These are phyloP conservation scores for Fusarium floridanum DNA, from an alignment of 2,329 filamentous ascomycete species.

Conservation along the genomic window DNA sequence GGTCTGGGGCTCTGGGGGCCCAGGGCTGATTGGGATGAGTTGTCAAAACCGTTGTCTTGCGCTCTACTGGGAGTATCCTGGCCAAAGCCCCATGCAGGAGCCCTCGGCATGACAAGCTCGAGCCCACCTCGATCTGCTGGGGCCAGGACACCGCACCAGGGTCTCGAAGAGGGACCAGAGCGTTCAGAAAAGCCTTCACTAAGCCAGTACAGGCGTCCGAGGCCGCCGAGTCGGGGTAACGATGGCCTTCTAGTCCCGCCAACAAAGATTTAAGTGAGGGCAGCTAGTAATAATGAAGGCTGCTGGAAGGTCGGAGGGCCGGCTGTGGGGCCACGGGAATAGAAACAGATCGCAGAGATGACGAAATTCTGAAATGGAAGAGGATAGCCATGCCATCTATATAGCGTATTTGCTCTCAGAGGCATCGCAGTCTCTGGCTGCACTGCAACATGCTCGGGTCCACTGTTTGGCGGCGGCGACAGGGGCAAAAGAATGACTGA, in stretches of 20 bases:
- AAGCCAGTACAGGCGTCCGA: conserved; percentile 41
- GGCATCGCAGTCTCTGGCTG: conserved; percentile 34
- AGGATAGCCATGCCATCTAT: conserved; percentile 44
- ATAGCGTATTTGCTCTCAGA: conserved; percentile 35
- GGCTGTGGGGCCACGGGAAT: conserved; percentile 37
- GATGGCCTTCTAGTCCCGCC: conserved; percentile 42
- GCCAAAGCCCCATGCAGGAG: conserved; percentile 52
- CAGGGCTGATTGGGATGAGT: conserved; percentile 52
- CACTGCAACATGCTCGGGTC: conserved; percentile 39
- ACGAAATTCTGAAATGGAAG: conserved; percentile 40
- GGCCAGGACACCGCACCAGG: conserved; percentile 56
- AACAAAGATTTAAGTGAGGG: conserved; percentile 39
- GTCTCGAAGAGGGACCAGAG: conserved; percentile 50
- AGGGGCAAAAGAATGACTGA: conserved; percentile 41
- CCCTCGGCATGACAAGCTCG: conserved; percentile 56
- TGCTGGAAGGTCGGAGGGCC: conserved; percentile 25
- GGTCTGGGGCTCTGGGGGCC: conserved; percentile 46
- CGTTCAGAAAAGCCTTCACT: conserved; percentile 37
- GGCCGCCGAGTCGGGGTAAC: conserved; percentile 42
- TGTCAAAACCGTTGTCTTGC: conserved; percentile 54
- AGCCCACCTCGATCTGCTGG: conserved; percentile 56
- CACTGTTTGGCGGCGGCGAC: conserved; percentile 30
- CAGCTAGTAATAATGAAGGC: conserved; percentile 29
- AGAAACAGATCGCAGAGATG: conserved; percentile 42
- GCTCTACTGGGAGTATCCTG: conserved; percentile 58